A percentile compares a stretch with the other conserved stretches of the same genome.
These are phyloP conservation scores for Lycium ferocissimum DNA, from an alignment of 257 asterid species.

Conservation along the genomic window DNA sequence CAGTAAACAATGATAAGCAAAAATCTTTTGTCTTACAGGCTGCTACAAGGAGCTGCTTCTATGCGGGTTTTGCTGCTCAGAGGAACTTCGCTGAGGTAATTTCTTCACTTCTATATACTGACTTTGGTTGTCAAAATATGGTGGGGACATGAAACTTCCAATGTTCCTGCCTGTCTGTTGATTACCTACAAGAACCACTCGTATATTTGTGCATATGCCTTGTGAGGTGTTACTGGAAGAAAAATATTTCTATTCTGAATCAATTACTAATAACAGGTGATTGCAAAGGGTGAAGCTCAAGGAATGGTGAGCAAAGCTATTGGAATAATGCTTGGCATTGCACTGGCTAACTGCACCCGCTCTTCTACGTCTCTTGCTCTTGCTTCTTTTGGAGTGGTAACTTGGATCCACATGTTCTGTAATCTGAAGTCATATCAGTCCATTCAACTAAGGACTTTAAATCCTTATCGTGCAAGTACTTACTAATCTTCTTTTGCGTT, in stretches of 20 bases:
- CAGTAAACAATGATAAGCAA: background rate
- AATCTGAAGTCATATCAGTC: slow-evolving; percentile 96
- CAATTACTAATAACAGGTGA: slow-evolving; percentile 62
- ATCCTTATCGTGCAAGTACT: slow-evolving; percentile 97
- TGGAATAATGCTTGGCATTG: slow-evolving; percentile 94
- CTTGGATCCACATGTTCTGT: slow-evolving; percentile 99
- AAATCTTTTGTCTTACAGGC: slow-evolving; percentile 57
- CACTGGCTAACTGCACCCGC: slow-evolving; percentile 71
- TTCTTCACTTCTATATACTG: slow-evolving; percentile 15
- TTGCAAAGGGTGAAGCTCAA: slow-evolving; percentile 99
- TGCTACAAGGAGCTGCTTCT: slow-evolving; percentile 95
- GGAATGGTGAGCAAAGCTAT: slow-evolving; percentile 99
- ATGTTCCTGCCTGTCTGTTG: slow-evolving; percentile 6
- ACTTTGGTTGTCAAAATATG: background rate
- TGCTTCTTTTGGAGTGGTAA: slow-evolving; percentile 78
- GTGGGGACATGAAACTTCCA: background rate
- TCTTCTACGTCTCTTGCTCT: slow-evolving; percentile 91
- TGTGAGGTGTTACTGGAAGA: slow-evolving; percentile 8
- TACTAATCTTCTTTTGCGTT: slow-evolving; percentile 38
- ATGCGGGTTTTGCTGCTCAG: slow-evolving; percentile 99
- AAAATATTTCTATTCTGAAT: background rate
- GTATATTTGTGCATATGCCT: slow-evolving; percentile 25
- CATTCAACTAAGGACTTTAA: slow-evolving; percentile 94
- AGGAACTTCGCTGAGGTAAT: slow-evolving; percentile 96
- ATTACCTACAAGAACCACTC: background rate